These are phyloP conservation scores for Oenanthe javanica DNA, from an alignment of 140 eudicot genomes.

Conservation along the genomic window DNA sequence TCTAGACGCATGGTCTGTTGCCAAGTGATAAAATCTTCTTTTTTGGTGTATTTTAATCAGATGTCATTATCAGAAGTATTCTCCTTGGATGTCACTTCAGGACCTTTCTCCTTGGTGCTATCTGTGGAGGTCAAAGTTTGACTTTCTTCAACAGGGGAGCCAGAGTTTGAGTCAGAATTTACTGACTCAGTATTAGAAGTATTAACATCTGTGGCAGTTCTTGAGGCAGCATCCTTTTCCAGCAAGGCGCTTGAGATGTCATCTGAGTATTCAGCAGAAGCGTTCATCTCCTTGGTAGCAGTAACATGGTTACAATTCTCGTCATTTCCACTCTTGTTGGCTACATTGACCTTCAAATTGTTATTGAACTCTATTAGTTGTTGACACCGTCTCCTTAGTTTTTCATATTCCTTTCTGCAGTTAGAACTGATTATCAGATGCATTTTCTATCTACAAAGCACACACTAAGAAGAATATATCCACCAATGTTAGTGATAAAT, in stretches of 20 bases:
- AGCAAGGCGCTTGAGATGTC: slow-evolving; percentile 11
- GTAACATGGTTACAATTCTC: slow-evolving; percentile 15
- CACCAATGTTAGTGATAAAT: not conserved
- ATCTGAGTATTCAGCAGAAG: slow-evolving; percentile 20
- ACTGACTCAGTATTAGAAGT: slow-evolving; percentile 26
- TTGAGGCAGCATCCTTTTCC: slow-evolving; percentile 23
- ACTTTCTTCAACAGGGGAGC: slow-evolving; percentile 31
- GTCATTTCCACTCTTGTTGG: slow-evolving; percentile 9
- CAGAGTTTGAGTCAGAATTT: slow-evolving; percentile 21
- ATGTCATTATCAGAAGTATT: slow-evolving; percentile 16
- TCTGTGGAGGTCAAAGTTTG: slow-evolving; percentile 26
- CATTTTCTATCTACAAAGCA: not conserved
- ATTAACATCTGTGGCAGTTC: slow-evolving; percentile 18
- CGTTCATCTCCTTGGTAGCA: slow-evolving; percentile 30
- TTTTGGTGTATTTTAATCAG: slow-evolving; percentile 15
- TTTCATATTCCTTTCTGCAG: slow-evolving; percentile 48
- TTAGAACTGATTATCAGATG: not conserved
- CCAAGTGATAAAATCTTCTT: slow-evolving; percentile 46
- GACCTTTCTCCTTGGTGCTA: slow-evolving; percentile 17
- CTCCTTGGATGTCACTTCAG: slow-evolving; percentile 15
- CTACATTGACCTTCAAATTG: slow-evolving; percentile 9
- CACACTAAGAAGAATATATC: not conserved
- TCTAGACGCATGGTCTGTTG: slow-evolving; percentile 50
- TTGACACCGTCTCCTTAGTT: slow-evolving; percentile 35
- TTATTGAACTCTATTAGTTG: slow-evolving; percentile 25